These are phyloP conservation scores for Trichomonas vaginalis DNA, from an alignment of 208 protist species.

Conservation along the genomic window DNA sequence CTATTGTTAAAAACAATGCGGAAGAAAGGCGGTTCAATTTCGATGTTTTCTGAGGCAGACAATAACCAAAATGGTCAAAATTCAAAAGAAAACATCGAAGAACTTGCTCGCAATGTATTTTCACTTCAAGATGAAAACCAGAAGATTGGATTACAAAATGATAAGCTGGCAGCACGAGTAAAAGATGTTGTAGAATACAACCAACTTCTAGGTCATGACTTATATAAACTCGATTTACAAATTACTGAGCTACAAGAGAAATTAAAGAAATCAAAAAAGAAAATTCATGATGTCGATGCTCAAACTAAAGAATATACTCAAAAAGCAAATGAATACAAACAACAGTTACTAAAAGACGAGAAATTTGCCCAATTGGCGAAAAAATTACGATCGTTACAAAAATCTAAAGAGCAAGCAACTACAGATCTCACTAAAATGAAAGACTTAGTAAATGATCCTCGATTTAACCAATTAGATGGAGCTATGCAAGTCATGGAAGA, in stretches of 20 bases:
- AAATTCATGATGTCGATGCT: background rate
- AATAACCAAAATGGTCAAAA: too few relatives aligned
- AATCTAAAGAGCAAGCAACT: background rate
- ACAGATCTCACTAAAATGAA: background rate
- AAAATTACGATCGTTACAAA: background rate
- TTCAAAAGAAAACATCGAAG: background rate
- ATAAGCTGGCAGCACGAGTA: background rate
- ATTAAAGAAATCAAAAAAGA: background rate
- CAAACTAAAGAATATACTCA: constrained; percentile 1
- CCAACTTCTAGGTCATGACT: background rate
- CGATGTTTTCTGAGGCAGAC: too few relatives aligned
- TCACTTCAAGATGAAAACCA: background rate
- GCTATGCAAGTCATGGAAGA: background rate
- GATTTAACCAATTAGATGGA: background rate
- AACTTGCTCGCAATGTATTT: background rate
- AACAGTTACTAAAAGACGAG: background rate
- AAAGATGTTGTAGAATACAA: background rate
- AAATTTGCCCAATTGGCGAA: background rate
- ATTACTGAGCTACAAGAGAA: background rate
- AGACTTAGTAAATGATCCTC: background rate
- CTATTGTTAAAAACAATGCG: too few relatives aligned
- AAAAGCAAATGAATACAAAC: background rate
- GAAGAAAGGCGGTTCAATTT: too few relatives aligned
- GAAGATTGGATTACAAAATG: background rate
- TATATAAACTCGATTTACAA: background rate